Percentiles rank a stretch among this genome's conserved stretches.
These are phyloP conservation scores for Alternaria conjuncta DNA, from an alignment of 2,329 filamentous ascomycete genomes.

Conservation along the genomic window DNA sequence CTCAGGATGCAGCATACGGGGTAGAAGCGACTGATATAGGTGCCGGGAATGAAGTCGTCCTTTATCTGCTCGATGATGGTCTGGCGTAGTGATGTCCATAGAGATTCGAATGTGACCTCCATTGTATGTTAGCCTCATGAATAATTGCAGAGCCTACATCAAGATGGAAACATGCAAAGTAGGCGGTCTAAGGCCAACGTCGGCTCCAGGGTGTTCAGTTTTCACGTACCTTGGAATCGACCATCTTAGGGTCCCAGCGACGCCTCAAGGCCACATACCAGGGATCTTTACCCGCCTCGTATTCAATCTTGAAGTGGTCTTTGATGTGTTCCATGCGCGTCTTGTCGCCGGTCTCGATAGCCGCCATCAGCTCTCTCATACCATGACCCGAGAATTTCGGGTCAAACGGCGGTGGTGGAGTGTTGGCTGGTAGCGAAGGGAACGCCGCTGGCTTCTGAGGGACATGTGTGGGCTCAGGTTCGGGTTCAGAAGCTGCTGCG, in stretches of 20 bases:
- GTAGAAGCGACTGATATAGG: conserved; percentile 7
- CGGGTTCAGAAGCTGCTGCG: not conserved
- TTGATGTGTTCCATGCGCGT: not conserved
- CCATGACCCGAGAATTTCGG: not conserved
- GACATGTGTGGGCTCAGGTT: not conserved
- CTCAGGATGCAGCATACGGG: conserved; percentile 19
- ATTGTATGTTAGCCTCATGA: not conserved
- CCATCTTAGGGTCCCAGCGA: not conserved
- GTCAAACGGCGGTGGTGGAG: not conserved
- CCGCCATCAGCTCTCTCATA: conserved; percentile 4
- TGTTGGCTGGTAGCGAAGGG: conserved; percentile 2
- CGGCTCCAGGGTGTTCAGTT: not conserved
- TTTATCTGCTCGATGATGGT: conserved; percentile 26
- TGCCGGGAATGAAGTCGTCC: conserved; percentile 3
- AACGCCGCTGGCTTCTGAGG: conserved; percentile 9
- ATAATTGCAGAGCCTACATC: not conserved
- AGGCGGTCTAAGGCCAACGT: not conserved
- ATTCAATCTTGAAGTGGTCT: conserved; percentile 8
- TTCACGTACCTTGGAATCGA: conserved; percentile 1
- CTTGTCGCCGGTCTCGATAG: not conserved
- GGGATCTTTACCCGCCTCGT: not conserved
- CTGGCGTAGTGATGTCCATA: conserved; percentile 25
- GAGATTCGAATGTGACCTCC: conserved; percentile 19
- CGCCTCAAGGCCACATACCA: conserved; percentile 20
- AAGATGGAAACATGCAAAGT: not conserved